Conservation (phyloP, 495 filamentous ascomycete species). For the Talaromyces wortmannii region DNA sequence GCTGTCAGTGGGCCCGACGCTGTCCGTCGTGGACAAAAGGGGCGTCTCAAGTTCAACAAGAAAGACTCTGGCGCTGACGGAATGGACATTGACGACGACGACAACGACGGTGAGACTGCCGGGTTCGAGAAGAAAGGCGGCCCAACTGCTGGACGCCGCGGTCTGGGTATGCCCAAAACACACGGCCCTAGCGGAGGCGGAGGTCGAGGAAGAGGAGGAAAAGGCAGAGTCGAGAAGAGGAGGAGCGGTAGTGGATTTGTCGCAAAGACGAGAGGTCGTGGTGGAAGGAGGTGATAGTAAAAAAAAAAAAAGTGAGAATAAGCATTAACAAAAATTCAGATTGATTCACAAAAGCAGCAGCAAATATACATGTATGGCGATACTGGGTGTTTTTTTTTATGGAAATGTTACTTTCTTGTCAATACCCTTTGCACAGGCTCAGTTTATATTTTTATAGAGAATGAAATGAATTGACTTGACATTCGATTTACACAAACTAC, state of each 20-base stretch:
- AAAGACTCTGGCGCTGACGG: slow-evolving; percentile 44
- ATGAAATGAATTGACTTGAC: no score
- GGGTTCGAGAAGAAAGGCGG: slow-evolving; percentile 11
- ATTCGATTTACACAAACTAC: no score
- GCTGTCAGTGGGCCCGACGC: slow-evolving; percentile 83
- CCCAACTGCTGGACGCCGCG: slow-evolving; percentile 23
- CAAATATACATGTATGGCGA: no score
- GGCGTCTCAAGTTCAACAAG: slow-evolving; percentile 78
- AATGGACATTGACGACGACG: slow-evolving; percentile 67
- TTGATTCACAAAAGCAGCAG: not conserved
- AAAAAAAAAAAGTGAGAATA: no score
- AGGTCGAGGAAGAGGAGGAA: slow-evolving; percentile 4
- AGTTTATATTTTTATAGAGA: no score
- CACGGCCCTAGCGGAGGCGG: slow-evolving; percentile 18
- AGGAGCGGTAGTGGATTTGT: slow-evolving; percentile 14
- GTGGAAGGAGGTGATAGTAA: not conserved
- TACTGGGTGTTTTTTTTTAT: not conserved
- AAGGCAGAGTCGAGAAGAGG: slow-evolving; percentile 31
- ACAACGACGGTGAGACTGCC: slow-evolving; percentile 29
- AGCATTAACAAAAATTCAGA: not conserved
- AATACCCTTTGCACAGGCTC: not conserved
- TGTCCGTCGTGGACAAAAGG: slow-evolving; percentile 70
- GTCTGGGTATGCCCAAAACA: slow-evolving; percentile 39
- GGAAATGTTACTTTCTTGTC: not conserved
- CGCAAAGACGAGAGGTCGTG: slow-evolving; percentile 11